Base-by-base conservation (phyloP, 805 yeast genomes). In the Lipomyces sp. region DNA sequence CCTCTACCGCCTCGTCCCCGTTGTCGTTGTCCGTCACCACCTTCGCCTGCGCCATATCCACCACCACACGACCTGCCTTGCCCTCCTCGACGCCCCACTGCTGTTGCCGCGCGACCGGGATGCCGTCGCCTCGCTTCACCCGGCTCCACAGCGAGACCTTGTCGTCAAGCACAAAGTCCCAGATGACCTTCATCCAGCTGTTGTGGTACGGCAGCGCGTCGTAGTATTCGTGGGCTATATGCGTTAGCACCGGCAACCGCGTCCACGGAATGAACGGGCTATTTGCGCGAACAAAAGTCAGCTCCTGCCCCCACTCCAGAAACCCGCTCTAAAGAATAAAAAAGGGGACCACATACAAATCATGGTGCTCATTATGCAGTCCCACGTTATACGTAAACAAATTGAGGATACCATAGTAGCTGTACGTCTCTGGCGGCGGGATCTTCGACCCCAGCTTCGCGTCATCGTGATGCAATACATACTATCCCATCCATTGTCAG, bases 361-460 rank as follows among this genome's bases (percentile, higher is more conserved):
- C 97, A 65, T 89, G 97, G 68, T 89, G 97, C 68, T 89, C 97
- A 63, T 86, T 88, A 68, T 89, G 97, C 65, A 86, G 81, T 1
- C 97, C 97, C 7, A 88, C 96, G 62, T 89, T 89, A 91, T 95
- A 89, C 1, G 93, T 86, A 57, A 90, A 70, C 35, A 75, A 52
- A 64, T 89, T 89, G 59, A 89, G 74, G 23, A 79, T 69, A 0
- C 97, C 97, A 62, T 89, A 89, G 69, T 89, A 89, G 6, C 95
- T 84, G 64, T 82, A 89, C 0, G 97, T 89, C 65, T 89, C 97
- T 0, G 91, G 90, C 4, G 58, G 58, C 16, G 84, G 81, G 2
- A 66, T 57, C 28, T 51, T 53, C 16, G 51, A 56, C 16, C 55
- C 47, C 41, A 42, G 49, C 42, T 66, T 65, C 26, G 65, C 65